Evolutionary conservation across 257 asterid genomes (phyloP).

Genomic region (Capsicum chinense): DNA sequence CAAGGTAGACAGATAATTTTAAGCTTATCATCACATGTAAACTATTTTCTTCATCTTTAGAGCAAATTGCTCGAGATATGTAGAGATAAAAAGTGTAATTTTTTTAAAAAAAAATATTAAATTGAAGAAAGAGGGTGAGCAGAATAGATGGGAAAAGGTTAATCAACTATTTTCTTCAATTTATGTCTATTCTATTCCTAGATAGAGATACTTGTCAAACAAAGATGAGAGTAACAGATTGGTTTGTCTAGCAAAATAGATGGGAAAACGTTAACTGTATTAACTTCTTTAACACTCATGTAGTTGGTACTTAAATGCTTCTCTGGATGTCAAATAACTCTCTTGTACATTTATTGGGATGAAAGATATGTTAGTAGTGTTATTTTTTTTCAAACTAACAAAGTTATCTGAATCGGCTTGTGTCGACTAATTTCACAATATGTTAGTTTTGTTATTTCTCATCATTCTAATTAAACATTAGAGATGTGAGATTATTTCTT

Average conservation of each 20-base stretch:
- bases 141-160: too few species aligned
- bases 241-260: not conserved
- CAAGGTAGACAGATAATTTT: too few species aligned
- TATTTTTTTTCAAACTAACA: not conserved
- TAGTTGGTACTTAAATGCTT: not conserved
- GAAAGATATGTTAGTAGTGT: not conserved
- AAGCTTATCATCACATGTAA: too few species aligned
- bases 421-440: too few species aligned
- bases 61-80: too few species aligned
- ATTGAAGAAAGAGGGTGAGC: too few species aligned
- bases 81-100: too few species aligned
- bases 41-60: too few species aligned
- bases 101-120: too few species aligned
- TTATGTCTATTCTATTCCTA: not conserved
- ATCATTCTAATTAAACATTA: not conserved
- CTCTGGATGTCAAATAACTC: not conserved
- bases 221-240: not conserved
- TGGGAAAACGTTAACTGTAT: not conserved
- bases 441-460: not conserved
- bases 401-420: too few species aligned
- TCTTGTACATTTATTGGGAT: not conserved
- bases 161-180: too few species aligned
- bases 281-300: not conserved
- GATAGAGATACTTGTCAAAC: not conserved
- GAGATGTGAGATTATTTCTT: not conserved